Conservation (phyloP, 2,329 filamentous ascomycete species). For the Plectosphaerella sp. region DNA sequence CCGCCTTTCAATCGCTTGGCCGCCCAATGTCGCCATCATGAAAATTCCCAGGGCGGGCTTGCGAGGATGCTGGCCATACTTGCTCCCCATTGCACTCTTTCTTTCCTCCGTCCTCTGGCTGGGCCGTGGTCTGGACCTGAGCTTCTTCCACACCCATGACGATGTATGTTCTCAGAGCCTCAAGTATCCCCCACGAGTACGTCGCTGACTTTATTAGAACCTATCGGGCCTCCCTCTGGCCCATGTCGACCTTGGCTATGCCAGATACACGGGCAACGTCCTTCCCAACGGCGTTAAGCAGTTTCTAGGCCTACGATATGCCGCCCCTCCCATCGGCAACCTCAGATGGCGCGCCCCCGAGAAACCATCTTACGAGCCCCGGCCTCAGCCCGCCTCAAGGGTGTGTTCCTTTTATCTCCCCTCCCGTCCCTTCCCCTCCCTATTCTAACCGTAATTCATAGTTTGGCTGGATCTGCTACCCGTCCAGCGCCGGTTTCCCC, state of each 20-base stretch:
- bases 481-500: constrained; percentile 26
- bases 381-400: constrained; percentile 28
- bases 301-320: constrained; percentile 47
- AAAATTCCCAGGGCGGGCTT: background rate
- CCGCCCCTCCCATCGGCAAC: constrained; percentile 43
- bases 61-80: background rate
- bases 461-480: constrained; percentile 42
- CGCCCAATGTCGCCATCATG: background rate
- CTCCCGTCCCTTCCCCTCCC: background rate
- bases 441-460: constrained; percentile 14
- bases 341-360: constrained; percentile 47
- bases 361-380: constrained; percentile 28
- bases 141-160: background rate
- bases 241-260: constrained; percentile 36
- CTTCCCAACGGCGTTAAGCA: constrained; percentile 34
- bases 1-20: no score
- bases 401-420: constrained; percentile 15
- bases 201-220: background rate
- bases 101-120: background rate
- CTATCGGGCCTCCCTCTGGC: constrained; percentile 5
- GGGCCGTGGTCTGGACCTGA: background rate
- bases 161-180: background rate
- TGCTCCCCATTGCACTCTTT: background rate
- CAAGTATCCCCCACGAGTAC: background rate
- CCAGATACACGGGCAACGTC: constrained; percentile 35